phyloP scores from a whole-genome alignment of 306 rosid species.

The Dalbergia cochinchinensis region DNA sequence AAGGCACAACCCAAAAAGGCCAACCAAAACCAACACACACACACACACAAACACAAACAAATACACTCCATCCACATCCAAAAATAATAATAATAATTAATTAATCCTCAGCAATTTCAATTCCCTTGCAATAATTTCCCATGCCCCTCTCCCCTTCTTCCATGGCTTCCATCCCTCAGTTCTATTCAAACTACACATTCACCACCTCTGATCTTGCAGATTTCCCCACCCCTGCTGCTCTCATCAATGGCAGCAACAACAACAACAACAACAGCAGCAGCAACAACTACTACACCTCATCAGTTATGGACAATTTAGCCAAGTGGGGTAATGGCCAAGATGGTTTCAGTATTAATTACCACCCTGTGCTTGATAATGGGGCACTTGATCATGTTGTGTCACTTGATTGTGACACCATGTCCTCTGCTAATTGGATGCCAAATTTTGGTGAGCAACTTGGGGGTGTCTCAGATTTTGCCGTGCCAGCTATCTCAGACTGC shows the following conservation, averaged over 20 bases:
- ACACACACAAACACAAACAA: conserved; percentile 21
- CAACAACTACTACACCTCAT: background rate
- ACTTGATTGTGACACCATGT: conserved; percentile 45
- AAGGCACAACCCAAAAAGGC: conserved; percentile 13
- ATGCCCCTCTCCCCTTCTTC: conserved; percentile 44
- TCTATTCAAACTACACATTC: conserved; percentile 60
- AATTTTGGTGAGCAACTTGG: conserved; percentile 51
- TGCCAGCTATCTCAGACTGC: conserved; percentile 50
- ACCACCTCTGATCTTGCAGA: conserved; percentile 46
- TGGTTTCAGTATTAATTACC: background rate
- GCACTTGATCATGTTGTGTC: conserved; percentile 50
- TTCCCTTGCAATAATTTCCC: too few relatives aligned
- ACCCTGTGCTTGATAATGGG: conserved; percentile 48
- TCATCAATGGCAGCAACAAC: background rate
- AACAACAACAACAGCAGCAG: too few relatives aligned
- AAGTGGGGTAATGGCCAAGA: conserved; percentile 58
- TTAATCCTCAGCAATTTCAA: background rate
- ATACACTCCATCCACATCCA: background rate
- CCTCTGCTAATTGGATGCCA: conserved; percentile 45
- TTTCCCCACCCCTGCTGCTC: conserved; percentile 28
- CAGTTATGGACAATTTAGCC: conserved; percentile 40
- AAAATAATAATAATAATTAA: too few relatives aligned
- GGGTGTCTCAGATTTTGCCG: conserved; percentile 34
- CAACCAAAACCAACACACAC: conserved; percentile 35
- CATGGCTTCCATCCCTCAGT: conserved; percentile 67